These are phyloP conservation scores for Pyrrhoderma lamaoense DNA, from an alignment of 1,284 basidiomycete genomes.

Conservation along the genomic window DNA sequence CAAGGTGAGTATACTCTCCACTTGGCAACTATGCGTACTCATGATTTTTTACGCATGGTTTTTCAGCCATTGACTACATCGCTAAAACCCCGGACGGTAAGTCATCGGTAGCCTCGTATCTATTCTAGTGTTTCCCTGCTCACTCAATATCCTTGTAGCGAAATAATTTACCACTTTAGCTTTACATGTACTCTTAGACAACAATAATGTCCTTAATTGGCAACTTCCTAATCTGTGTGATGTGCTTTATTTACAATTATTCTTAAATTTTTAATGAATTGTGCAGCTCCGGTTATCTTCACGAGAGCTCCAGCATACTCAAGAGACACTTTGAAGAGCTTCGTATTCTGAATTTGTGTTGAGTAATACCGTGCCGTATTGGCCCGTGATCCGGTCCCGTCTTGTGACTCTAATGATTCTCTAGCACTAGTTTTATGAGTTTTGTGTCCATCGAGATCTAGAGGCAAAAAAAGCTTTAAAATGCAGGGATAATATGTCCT, in stretches of 20 bases:
- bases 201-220: conserved; percentile 9
- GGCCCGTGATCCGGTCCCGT: conserved; percentile 5
- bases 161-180: conserved; percentile 12
- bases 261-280: no score
- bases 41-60: conserved; percentile 17
- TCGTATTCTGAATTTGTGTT: no score
- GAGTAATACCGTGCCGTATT: neutral
- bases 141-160: conserved; percentile 22
- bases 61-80: conserved; percentile 92
- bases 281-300: no score
- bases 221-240: conserved; percentile 7
- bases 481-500: neutral
- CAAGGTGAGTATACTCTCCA: conserved; percentile 59
- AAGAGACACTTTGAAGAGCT: no score
- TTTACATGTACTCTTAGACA: conserved; percentile 9
- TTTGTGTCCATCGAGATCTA: neutral
- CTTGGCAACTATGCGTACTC: conserved; percentile 17
- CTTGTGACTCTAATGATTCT: neutral
- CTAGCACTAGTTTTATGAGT: no score
- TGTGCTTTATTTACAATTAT: conserved; percentile 9
- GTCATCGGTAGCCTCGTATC: conserved; percentile 19
- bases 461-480: neutral
- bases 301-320: no score
- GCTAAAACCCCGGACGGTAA: conserved; percentile 87
- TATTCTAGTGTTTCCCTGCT: conserved; percentile 17